Conservation (phyloP, 1,284 basidiomycete genomes). For the Naganishia liquefaciens region DNA sequence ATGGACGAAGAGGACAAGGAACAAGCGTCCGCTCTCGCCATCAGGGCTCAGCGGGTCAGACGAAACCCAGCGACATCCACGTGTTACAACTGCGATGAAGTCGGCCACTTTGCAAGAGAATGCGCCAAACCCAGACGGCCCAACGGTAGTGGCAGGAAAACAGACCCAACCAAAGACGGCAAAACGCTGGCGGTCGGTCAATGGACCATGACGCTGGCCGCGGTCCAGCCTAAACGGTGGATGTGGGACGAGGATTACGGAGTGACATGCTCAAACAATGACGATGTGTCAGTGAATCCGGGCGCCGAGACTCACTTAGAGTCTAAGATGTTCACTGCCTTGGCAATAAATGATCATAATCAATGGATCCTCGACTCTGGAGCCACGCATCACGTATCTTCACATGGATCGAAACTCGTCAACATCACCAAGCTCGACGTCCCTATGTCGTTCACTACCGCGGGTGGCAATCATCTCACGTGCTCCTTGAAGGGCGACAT, state of each 20-base stretch:
- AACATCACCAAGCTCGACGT: neutral
- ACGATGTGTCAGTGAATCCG: neutral
- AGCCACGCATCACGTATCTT: slow-evolving; percentile 17
- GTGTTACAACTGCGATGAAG: slow-evolving; percentile 10
- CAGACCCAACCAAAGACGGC: neutral
- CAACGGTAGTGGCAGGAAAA: neutral
- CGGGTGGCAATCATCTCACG: neutral
- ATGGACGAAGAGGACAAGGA: neutral
- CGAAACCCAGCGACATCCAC: neutral
- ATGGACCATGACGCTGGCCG: neutral
- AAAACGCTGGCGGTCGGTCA: neutral
- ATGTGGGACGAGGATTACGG: slow-evolving; percentile 7
- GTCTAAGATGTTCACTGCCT: neutral
- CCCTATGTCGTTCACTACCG: neutral
- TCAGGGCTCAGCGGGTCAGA: neutral
- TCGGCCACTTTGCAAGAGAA: slow-evolving; percentile 1
- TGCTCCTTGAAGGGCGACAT: neutral
- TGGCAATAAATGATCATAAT: neutral
- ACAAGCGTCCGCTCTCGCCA: neutral
- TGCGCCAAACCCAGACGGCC: neutral
- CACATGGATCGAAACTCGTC: neutral
- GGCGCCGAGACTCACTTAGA: neutral
- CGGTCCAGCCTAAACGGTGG: neutral
- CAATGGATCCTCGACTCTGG: slow-evolving; percentile 17
- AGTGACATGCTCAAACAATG: neutral